Evolutionary conservation across 176 grass and related monocot species (phyloP), one percentile per base, ranked within the genome.

Genomic region (Canna indica): DNA sequence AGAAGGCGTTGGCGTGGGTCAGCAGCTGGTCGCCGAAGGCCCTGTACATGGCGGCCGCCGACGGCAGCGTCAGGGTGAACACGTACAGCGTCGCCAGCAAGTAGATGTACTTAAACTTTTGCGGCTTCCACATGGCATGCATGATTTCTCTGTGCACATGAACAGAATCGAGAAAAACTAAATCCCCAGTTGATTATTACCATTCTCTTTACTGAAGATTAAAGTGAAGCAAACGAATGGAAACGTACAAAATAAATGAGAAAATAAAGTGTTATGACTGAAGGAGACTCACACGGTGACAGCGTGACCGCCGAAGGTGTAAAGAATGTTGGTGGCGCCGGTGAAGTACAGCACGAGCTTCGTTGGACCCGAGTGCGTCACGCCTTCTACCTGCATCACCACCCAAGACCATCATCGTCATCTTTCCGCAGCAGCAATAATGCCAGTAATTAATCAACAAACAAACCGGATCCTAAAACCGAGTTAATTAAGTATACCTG

Each of bases 321-420:
- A 91, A 67, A 91, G 89, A 74, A 91, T 91, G 82, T 91, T 91
- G 67, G 89, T 91, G 61, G 89, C 89, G 73, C 89, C 89, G 80
- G 89, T 91, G 89, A 91, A 91, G 85, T 91, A 91, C 39, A 91
- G 82, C 22, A 88, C 89, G 35, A 88, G 85, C 77, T 83, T 91
- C 39, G 54, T 62, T 8, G 89, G 89, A 0, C 73, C 89, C 47
- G 80, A 59, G 80, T 91, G 85, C 13, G 64, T 20, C 32, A 76
- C 82, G 70, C 80, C 82, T 16, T 91, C 74, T 22, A 26, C 84
- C 86, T 88, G 78, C 68, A 54, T 24, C 14, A 72, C 14, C 8
- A 17, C 1, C 16, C 18, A 12, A 52, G 61, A 41, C 36, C 59
- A 59, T 48, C 69, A 42, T 67, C 72, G 36, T 46, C 36, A 59